phyloP scores from a whole-genome alignment of 768 basidiomycete genomes.

The Lentinula raphanica region DNA sequence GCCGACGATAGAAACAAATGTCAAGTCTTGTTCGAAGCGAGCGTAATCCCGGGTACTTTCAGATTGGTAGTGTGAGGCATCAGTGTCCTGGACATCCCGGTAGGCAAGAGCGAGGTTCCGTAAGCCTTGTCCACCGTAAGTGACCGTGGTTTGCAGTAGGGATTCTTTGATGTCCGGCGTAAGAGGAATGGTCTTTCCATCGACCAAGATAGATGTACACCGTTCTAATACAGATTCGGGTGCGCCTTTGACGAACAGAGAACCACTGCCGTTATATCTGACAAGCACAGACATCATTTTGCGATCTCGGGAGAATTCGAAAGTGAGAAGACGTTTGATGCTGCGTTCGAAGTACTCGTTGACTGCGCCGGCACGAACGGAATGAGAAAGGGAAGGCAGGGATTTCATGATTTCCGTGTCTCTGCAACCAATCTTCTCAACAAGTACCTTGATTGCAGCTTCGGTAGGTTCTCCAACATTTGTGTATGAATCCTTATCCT shows the following conservation, averaged over 20 bases:
- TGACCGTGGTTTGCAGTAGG: slow-evolving; percentile 59
- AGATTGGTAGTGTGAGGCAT: slow-evolving; percentile 77
- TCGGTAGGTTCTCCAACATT: slow-evolving; percentile 97
- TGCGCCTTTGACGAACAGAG: slow-evolving; percentile 91
- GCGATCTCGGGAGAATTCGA: slow-evolving; percentile 96
- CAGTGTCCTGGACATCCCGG: slow-evolving; percentile 68
- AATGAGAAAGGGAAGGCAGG: slow-evolving; percentile 49
- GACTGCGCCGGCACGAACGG: slow-evolving; percentile 73
- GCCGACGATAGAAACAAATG: slow-evolving; percentile 92
- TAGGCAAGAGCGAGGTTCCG: slow-evolving; percentile 92
- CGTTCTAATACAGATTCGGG: slow-evolving; percentile 93
- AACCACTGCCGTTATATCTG: slow-evolving; percentile 57
- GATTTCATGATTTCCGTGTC: slow-evolving; percentile 54
- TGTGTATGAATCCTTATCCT: slow-evolving; percentile 77
- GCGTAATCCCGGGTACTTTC: slow-evolving; percentile 77
- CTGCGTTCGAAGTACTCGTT: slow-evolving; percentile 75
- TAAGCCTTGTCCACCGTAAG: slow-evolving; percentile 78
- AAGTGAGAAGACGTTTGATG: slow-evolving; percentile 81
- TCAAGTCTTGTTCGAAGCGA: slow-evolving; percentile 86
- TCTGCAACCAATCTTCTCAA: slow-evolving; percentile 85
- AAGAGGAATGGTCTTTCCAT: slow-evolving; percentile 61
- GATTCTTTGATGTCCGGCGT: slow-evolving; percentile 52
- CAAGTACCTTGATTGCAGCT: slow-evolving; percentile 91
- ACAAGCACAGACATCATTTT: slow-evolving; percentile 99
- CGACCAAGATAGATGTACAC: slow-evolving; percentile 68